These are phyloP conservation scores for Arabidopsis arenosa DNA, from an alignment of 345 rosid species.

Conservation along the genomic window DNA sequence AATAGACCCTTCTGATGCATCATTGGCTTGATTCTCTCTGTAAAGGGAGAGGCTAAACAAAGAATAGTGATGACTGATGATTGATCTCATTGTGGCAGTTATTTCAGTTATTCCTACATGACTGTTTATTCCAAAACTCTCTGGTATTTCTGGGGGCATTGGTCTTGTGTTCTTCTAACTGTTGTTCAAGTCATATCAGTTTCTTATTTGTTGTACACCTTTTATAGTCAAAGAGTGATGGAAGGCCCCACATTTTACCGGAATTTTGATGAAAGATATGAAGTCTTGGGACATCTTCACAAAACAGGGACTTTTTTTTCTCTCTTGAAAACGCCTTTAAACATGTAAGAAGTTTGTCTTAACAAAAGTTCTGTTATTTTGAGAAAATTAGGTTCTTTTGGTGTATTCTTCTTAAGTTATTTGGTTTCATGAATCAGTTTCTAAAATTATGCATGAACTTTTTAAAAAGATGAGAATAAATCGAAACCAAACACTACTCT, in stretches of 20 bases:
- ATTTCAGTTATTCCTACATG: neutral
- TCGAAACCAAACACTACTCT: neutral
- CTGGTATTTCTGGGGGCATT: neutral
- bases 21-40: neutral
- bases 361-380: no score
- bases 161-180: constrained; percentile 7
- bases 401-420: no score
- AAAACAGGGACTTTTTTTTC: neutral
- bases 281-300: neutral
- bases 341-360: neutral
- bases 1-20: constrained; percentile 56
- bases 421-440: neutral
- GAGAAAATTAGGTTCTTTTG: no score
- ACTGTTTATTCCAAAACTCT: neutral
- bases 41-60: constrained; percentile 3
- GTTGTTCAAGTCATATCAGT: constrained; percentile 5
- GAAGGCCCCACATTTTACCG: neutral
- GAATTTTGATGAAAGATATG: neutral
- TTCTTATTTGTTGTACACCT: neutral
- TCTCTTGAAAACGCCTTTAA: neutral
- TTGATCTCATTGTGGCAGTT: constrained; percentile 21
- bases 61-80: constrained; percentile 14
- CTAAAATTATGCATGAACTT: neutral
- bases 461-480: neutral
- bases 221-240: neutral